phyloP scores from a whole-genome alignment of 768 basidiomycete genomes.

The Tubosaeta sp. region DNA sequence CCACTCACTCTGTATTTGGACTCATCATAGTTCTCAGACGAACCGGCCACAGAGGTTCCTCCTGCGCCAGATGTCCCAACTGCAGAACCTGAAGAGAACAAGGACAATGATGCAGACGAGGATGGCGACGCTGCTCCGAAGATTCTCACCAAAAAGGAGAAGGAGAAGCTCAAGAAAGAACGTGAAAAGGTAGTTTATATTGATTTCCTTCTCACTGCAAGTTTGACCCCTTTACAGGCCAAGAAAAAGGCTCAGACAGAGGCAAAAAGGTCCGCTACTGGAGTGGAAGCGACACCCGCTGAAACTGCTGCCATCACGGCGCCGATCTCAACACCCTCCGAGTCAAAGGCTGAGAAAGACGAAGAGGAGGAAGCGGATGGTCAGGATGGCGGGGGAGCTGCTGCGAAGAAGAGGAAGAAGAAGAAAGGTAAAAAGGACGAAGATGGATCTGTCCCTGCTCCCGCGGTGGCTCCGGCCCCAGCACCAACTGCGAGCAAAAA shows the following conservation, averaged over 20 bases:
- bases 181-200: conserved; percentile 70
- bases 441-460: conserved; percentile 50
- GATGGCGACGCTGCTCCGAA: conserved; percentile 55
- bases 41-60: conserved; percentile 21
- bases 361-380: conserved; percentile 69
- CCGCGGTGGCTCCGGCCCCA: conserved; percentile 31
- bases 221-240: conserved; percentile 41
- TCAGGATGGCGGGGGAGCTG: conserved; percentile 43
- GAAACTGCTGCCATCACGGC: conserved; percentile 13
- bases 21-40: conserved; percentile 12
- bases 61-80: conserved; percentile 27
- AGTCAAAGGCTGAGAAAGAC: conserved; percentile 38
- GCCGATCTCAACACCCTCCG: conserved; percentile 24
- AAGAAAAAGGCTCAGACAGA: conserved; percentile 82
- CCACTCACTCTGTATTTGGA: neutral
- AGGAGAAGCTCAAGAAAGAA: conserved; percentile 96
- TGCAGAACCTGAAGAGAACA: conserved; percentile 33
- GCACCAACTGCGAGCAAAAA: conserved; percentile 52
- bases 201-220: conserved; percentile 5
- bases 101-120: conserved; percentile 43
- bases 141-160: conserved; percentile 90
- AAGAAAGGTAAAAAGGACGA: conserved; percentile 74
- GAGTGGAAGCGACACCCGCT: conserved; percentile 30
- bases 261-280: conserved; percentile 59
- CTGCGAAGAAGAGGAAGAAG: conserved; percentile 82